Base-by-base conservation (phyloP, 1,139 yeast species). In the Kodamaea derodonti region DNA sequence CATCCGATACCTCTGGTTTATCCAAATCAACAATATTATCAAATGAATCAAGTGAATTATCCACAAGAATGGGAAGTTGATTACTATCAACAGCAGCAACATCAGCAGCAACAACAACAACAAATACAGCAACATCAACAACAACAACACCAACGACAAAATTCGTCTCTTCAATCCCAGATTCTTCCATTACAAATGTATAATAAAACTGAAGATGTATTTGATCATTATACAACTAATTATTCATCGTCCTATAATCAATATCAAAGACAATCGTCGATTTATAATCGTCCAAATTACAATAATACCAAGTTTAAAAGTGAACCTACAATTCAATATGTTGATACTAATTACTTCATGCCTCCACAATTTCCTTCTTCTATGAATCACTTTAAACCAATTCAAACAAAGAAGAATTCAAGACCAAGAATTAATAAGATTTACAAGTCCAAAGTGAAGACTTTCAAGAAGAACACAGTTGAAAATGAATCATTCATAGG, bases 371-470 rank as follows among this genome's bases (percentile, higher is more conserved):
- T 33, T 14, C 40, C 37, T 4, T 27, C 40, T 1, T 26, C 35
- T 3, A 30, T 31, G 18, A 32, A 25, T 11, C 47, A 57, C 34
- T 65, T 55, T 49, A 61, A 60, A 37, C 72, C 72, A 5, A 58
- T 52, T 5, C 60, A 58, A 30, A 63, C 71, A 9, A 65, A 65
- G 40, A 52, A 53, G 38, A 65, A 65, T 42, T 48, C 59, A 12
- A 54, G 57, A 24, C 72, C 72, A 1, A 46, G 69, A 20, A 65
- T 65, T 39, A 54, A 63, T 42, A 62, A 62, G 39, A 49, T 65
- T 18, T 48, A 44, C 31, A 41, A 41, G 31, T 38, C 30, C 30
- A 39, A 18, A 30, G 39, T 24, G 35, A 37, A 16, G 27, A 30
- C 27, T 27, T 32, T 6, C 36, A 35, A 22, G 14, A 20, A 10